A percentile compares a stretch with the other conserved stretches of the same genome.
Conservation (phyloP, 805 yeast species). For the Pichia cephalocereana region DNA sequence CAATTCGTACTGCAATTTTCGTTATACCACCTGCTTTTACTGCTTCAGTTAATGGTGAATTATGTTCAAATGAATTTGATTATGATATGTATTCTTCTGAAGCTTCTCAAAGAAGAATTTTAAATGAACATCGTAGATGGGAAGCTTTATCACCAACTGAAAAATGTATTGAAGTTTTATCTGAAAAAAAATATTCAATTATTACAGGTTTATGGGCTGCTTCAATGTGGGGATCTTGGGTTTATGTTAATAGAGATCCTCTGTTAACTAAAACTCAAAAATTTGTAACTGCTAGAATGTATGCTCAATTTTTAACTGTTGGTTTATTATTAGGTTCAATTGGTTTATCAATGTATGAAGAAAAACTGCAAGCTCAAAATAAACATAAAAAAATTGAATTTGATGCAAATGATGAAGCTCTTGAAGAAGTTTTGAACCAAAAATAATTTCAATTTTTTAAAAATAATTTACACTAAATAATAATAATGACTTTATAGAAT, state of each 20-base stretch:
- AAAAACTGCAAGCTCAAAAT: constrained; percentile 25
- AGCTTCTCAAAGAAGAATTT: constrained; percentile 29
- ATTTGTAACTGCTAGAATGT: constrained; percentile 83
- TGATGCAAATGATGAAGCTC: constrained; percentile 7
- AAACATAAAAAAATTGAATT: constrained; percentile 3
- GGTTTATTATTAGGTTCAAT: constrained; percentile 60
- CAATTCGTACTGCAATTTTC: constrained; percentile 54
- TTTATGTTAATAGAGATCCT: constrained; percentile 59
- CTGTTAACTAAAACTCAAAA: constrained; percentile 70
- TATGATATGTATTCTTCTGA: constrained; percentile 46
- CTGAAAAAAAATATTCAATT: constrained; percentile 54
- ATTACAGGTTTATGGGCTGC: constrained; percentile 73
- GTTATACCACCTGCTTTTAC: constrained; percentile 59
- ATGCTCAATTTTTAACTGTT: constrained; percentile 78
- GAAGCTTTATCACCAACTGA: constrained; percentile 37
- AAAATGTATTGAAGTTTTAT: constrained; percentile 38
- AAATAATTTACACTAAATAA: not conserved
- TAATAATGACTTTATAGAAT: not conserved
- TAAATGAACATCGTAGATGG: constrained; percentile 46
- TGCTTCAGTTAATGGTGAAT: constrained; percentile 61
- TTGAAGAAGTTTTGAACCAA: constrained; percentile 10
- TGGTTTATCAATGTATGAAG: constrained; percentile 56
- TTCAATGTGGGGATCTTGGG: constrained; percentile 75
- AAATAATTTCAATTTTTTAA: not conserved
- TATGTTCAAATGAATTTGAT: constrained; percentile 61